Base-by-base conservation (phyloP, 1,139 yeast genomes). In the Sugiyamaella sp. region DNA sequence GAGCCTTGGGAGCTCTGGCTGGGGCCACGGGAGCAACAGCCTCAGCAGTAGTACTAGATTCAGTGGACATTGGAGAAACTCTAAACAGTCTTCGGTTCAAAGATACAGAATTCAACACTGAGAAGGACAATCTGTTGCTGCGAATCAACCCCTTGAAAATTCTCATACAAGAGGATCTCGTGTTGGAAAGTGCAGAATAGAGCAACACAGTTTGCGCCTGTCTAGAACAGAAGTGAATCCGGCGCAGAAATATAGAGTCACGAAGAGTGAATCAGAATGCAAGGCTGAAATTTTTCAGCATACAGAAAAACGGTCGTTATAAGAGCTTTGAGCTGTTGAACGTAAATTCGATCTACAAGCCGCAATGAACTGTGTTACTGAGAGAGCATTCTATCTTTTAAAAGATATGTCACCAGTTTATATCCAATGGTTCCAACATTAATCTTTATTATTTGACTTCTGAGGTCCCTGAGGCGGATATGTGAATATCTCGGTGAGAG, bases 11-110 rank as follows among this genome's bases (percentile, higher is more conserved):
- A 38, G 52, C 55, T 10, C 10, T 24, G 29, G 10, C 9, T 39
- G 52, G 43, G 10, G 55, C 41, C 22, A 49, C 37, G 17, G 49
- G 43, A 32, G 51, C 46, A 16, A 52, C 43, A 21, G 51, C 51
- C 24, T 46, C 49, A n/a, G 40, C 51, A 16, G 56, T 47, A n/a
- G 55, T 41, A 25, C 49, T 54, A 14, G 55, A 22, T 22, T 58
- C 53, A 35, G 52, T 46, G 29, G 52, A 43, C 54, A 48, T 44
- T 6, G 19, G 5, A 6, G n/a, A 20, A 40, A 29, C 17, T n/a
- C 41, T 14, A 27, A 44, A 29, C 29, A 6, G 4, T 19, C 21
- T 43, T 17, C 21, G 9, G 24, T 10, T 1, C 2, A 14, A 25
- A 17, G 20, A 41, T 25, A 14, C 25, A 20, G 17, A 17, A 24